A percentile compares a stretch with the other conserved stretches of the same genome.
These are phyloP conservation scores for Eucalyptus marginata DNA, from an alignment of 345 rosid species.

Conservation along the genomic window DNA sequence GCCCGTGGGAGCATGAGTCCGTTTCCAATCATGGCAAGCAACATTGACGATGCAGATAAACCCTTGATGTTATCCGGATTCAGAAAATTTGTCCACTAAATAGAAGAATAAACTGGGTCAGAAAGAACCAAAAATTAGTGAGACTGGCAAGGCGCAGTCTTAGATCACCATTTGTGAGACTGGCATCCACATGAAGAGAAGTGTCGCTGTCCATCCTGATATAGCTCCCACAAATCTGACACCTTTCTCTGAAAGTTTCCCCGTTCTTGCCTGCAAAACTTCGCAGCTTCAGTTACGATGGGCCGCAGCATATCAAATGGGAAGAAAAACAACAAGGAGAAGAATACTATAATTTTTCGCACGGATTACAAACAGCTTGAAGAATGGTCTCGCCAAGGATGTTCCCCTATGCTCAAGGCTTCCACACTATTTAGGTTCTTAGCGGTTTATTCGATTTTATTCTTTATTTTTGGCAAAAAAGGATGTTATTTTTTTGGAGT, in stretches of 20 bases:
- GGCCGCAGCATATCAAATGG: background rate
- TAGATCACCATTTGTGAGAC: slow-evolving; percentile 69
- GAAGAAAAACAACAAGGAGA: background rate
- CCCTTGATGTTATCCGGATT: slow-evolving; percentile 83
- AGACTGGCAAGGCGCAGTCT: background rate
- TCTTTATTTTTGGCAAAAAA: background rate
- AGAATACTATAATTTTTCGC: background rate
- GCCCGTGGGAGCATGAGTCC: slow-evolving; percentile 95
- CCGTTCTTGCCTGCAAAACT: slow-evolving; percentile 65
- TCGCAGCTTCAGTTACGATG: slow-evolving; percentile 9
- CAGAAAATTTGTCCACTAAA: slow-evolving; percentile 88
- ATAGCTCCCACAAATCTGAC: slow-evolving; percentile 48
- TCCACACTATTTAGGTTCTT: background rate
- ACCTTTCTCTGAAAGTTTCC: slow-evolving; percentile 60
- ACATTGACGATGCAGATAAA: slow-evolving; percentile 71
- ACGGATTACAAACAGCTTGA: background rate
- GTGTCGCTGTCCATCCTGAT: slow-evolving; percentile 96
- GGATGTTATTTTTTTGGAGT: background rate
- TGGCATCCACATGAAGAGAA: slow-evolving; percentile 99
- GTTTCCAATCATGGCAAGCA: slow-evolving; percentile 86
- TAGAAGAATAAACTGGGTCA: slow-evolving; percentile 1
- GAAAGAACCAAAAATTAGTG: background rate
- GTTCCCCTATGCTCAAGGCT: background rate
- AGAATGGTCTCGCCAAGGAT: background rate
- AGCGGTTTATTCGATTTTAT: background rate